Evolutionary conservation across 352 stramenopile genomes (phyloP).

Genomic region (Globisporangium spinosum): DNA sequence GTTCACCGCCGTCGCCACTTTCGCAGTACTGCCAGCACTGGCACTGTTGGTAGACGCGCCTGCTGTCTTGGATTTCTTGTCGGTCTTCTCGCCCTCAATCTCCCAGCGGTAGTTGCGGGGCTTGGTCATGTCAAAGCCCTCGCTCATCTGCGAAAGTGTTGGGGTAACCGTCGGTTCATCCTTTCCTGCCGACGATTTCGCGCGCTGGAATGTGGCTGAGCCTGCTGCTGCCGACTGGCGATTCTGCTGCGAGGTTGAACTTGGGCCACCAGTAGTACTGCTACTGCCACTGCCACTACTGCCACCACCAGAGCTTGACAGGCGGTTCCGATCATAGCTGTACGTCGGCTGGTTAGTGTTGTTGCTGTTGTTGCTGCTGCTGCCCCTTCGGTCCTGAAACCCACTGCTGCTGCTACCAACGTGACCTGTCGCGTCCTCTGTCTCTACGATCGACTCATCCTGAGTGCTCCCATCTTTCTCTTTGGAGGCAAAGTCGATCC

Average conservation of each 20-base stretch:
- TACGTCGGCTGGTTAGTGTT: not conserved
- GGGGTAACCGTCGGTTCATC: not conserved
- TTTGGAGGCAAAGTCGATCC: conserved; percentile 43
- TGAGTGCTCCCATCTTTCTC: conserved; percentile 12
- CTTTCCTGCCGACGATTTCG: not conserved
- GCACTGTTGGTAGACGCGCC: not conserved
- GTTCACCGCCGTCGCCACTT: not conserved
- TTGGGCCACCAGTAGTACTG: not conserved
- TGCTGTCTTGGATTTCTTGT: not conserved
- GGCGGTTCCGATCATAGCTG: not conserved
- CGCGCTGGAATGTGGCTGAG: conserved; percentile 3
- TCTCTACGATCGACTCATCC: conserved; percentile 13
- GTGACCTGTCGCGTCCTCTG: not conserved
- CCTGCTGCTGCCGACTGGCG: not conserved
- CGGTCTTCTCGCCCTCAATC: conserved; percentile 25
- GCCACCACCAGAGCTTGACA: not conserved
- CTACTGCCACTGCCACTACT: not conserved
- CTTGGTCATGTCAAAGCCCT: conserved; percentile 73
- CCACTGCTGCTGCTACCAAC: not conserved
- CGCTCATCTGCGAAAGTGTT: not conserved
- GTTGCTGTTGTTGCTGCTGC: not conserved
- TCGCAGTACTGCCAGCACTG: not conserved
- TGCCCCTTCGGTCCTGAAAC: not conserved
- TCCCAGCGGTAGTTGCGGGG: conserved; percentile 79
- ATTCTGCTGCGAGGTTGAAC: not conserved